Evolutionary conservation across 257 asterid species (phyloP), one percentile per base, ranked within the genome.

Genomic region (Plantago ovata): DNA sequence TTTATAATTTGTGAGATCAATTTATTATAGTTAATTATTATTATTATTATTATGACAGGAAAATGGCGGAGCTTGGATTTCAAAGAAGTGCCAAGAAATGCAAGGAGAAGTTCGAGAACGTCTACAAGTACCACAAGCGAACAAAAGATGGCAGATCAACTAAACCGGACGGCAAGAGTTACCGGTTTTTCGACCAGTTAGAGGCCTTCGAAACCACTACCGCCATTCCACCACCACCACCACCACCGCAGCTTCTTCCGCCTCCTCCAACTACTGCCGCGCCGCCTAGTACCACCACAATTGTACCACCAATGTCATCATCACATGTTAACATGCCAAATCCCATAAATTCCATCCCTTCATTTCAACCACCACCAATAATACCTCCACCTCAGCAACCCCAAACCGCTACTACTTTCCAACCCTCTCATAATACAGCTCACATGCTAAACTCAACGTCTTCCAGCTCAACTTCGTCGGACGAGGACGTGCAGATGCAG

Each of bases 1-100:
- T 19, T 10, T 60, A 20, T 48, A 56, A 56, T 38, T 55, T 50
- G 28, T n/a, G 57, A 62, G 24, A 38, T 60, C 48, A 56, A 60
- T 21, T 11, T 64, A 60, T 28, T 19, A 3, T 33, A n/a, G n/a
- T n/a, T n/a, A n/a, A n/a, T n/a, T n/a, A n/a, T n/a, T n/a, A n/a
- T n/a, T n/a, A n/a, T n/a, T n/a, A n/a, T 32, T 1, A 9, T 52
- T 52, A 33, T 15, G 16, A 28, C 85, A 93, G 98, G 77, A 93
- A 93, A 84, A 73, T 93, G 98, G 87, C 84, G n/a, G 96, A 93
- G 62, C 86, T 84, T 55, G 98, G 98, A 32, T 93, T 61, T 59
- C 84, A 79, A 33, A 75, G 97, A 38, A 89, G 76, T 63, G 66
- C 89, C 0, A 93, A 93, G 78, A 93, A 93, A 71, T 93, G 98